Percentiles rank a stretch among this genome's conserved stretches.
Evolutionary conservation across 2,329 filamentous ascomycete species (phyloP).

Genomic region (Sphaerulina musiva): DNA sequence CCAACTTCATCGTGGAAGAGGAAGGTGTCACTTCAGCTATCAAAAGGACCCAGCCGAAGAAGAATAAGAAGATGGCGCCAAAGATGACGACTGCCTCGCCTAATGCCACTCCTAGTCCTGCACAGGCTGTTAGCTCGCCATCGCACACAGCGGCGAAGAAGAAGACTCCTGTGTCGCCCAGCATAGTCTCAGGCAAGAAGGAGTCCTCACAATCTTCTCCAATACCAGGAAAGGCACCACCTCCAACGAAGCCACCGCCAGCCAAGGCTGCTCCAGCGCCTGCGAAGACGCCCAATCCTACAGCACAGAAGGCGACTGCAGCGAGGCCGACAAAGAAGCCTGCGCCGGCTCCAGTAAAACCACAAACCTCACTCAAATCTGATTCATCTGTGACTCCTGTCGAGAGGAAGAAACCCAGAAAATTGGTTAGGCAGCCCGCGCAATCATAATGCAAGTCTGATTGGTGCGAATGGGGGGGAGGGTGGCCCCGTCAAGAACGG

Average conservation of each 20-base stretch:
- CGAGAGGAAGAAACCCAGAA: conserved; percentile 31
- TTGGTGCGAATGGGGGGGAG: neutral
- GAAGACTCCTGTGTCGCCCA: conserved; percentile 12
- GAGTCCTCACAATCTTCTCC: conserved; percentile 3
- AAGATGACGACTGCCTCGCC: conserved; percentile 12
- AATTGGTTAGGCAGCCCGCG: conserved; percentile 18
- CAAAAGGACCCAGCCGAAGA: conserved; percentile 17
- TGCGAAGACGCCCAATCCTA: conserved; percentile 2
- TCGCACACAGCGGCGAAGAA: conserved; percentile 5
- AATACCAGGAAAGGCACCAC: conserved; percentile 6
- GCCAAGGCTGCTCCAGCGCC: conserved; percentile 4
- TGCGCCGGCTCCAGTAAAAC: conserved; percentile 13
- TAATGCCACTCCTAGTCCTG: conserved; percentile 5
- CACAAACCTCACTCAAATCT: conserved; percentile 14
- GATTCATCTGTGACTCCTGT: conserved; percentile 6
- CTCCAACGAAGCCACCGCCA: conserved; percentile 9
- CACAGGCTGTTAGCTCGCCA: conserved; percentile 10
- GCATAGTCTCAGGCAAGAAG: conserved; percentile 7
- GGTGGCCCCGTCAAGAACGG: too few species aligned
- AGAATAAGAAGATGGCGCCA: conserved; percentile 19
- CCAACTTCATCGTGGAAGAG: conserved; percentile 38
- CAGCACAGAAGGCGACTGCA: neutral
- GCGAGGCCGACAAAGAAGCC: conserved; percentile 20
- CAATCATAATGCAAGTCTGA: neutral
- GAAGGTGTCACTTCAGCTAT: conserved; percentile 18